Conservation (phyloP, 306 rosid genomes). For the Ormosia emarginata region DNA sequence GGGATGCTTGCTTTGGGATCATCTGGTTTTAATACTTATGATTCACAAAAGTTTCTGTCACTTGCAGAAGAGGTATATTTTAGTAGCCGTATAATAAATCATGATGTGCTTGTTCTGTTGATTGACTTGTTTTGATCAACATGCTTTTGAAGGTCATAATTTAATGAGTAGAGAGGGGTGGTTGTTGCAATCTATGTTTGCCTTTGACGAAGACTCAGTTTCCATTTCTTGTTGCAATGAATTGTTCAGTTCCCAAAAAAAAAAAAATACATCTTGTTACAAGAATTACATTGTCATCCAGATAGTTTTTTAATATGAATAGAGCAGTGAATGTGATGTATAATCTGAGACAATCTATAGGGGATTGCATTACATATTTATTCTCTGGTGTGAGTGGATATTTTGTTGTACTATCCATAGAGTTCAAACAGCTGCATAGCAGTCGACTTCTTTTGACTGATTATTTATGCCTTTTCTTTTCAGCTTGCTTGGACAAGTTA, state of each 20-base stretch:
- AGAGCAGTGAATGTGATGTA: background rate
- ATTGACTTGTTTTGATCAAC: background rate
- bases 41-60: constrained; percentile 58
- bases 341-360: background rate
- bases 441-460: background rate
- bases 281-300: constrained; percentile 1
- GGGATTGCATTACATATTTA: background rate
- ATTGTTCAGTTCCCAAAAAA: background rate
- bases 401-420: background rate
- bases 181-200: background rate
- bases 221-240: background rate
- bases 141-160: constrained; percentile 12
- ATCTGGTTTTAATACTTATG: constrained; percentile 74
- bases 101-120: background rate
- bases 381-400: background rate
- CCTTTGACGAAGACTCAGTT: background rate
- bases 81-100: background rate
- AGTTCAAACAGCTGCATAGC: background rate
- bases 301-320: background rate
- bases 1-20: constrained; percentile 99
- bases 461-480: constrained; percentile 16
- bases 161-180: background rate
- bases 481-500: constrained; percentile 99
- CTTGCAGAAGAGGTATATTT: constrained; percentile 91
- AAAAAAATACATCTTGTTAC: background rate